Evolutionary conservation across 331 rosid species (phyloP).

Genomic region (Rosa hybrid): DNA sequence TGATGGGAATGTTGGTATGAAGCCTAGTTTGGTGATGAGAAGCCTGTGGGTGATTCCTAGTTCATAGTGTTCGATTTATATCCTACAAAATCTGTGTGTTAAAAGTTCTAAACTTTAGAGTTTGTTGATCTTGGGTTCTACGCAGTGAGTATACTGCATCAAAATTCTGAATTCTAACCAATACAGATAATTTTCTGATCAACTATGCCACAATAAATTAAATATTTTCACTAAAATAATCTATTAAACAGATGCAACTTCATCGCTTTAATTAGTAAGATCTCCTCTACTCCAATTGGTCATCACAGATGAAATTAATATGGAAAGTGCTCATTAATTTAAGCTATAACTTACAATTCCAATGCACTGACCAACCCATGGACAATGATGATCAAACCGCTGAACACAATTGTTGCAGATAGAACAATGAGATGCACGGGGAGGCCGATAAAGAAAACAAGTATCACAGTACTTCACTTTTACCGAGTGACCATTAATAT

Average conservation of each 20-base stretch:
- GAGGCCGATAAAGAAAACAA: conserved; percentile 91
- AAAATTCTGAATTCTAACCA: neutral
- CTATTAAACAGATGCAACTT: neutral
- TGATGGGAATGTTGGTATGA: neutral
- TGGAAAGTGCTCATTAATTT: neutral
- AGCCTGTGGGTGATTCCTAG: neutral
- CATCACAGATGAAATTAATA: neutral
- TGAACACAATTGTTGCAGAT: conserved; percentile 95
- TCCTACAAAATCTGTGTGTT: neutral
- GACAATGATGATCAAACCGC: conserved; percentile 99
- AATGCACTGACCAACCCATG: conserved; percentile 99
- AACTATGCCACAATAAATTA: neutral
- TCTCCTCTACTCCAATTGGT: neutral
- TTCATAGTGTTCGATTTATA: too few species aligned
- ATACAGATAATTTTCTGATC: neutral
- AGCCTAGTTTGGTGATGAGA: neutral
- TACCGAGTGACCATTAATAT: conserved; percentile 70
- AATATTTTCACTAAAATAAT: neutral
- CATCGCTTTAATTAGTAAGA: neutral
- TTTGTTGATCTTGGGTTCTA: neutral
- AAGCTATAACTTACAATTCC: conserved; percentile 66
- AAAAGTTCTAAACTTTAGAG: neutral
- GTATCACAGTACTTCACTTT: conserved; percentile 97
- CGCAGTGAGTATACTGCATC: neutral
- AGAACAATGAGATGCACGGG: conserved; percentile 97